Evolutionary conservation across 2,329 filamentous ascomycete species (phyloP), one percentile per base, ranked within the genome.

Genomic region (Diaporthe ilicicola): DNA sequence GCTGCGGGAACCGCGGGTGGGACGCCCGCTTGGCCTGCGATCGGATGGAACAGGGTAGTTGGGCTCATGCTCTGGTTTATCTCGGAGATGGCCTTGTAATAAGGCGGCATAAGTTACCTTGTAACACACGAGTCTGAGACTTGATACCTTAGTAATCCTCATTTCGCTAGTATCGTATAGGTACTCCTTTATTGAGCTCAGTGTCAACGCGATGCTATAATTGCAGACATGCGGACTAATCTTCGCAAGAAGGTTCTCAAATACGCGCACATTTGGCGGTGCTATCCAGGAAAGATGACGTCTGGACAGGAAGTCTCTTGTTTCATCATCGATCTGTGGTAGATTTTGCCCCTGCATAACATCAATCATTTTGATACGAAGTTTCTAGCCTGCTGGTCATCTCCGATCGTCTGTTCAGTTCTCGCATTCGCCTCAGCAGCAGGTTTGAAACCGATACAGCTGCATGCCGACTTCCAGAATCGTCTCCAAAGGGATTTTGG

Each of bases 261-360:
- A 27, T 19, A 12, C 42, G 59, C 42, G 59, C 59, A 24, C 24
- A n/a, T 1, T 4, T 10, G 8, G 59, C 12, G 9, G 9, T 19
- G 3, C 2, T 7, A 5, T 22, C 2, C 10, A 34, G 27, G 29
- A 7, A 5, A 34, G 29, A 34, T 34, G n/a, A 34, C 42, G 1
- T 5, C 42, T 24, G 29, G 27, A 34, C 3, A 48, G 12, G 17
- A 48, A 34, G 34, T 48, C 27, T 48, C 42, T 39, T 22, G 42
- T 24, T 19, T 46, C 27, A 13, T 34, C 17, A 29, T 34, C 29
- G 24, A 24, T 3, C 2, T 15, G 10, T 32, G 24, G 39, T 48
- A 62, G 59, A 62, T 62, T 62, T 62, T 48, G 42, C 59, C 59
- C 59, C 42, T 62, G 59, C 59, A 62, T 48, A 29, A 62, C 6